Percentiles rank a stretch among this genome's conserved stretches.
phyloP scores from a whole-genome alignment of 345 rosid species.

The Aquilaria malaccensis region DNA sequence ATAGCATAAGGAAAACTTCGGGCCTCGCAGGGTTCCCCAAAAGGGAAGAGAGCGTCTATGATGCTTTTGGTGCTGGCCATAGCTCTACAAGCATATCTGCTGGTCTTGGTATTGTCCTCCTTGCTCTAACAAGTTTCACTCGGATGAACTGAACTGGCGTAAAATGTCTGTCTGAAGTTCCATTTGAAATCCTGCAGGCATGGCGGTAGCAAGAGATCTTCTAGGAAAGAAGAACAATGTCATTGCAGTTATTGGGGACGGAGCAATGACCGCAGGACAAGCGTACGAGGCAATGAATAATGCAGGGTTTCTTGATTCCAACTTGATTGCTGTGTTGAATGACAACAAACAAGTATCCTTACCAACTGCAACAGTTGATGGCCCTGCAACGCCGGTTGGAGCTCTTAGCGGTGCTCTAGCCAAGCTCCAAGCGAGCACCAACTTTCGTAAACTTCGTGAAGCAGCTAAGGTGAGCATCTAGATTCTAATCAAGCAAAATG shows the following conservation, averaged over 20 bases:
- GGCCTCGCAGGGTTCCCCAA: conserved; percentile 76
- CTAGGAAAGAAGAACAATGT: conserved; percentile 50
- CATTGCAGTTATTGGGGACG: conserved; percentile 72
- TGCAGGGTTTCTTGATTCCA: conserved; percentile 58
- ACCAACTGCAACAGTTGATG: conserved; percentile 72
- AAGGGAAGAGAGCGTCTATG: conserved; percentile 62
- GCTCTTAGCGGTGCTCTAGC: conserved; percentile 53
- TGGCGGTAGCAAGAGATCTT: conserved; percentile 71
- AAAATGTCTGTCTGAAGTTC: neutral
- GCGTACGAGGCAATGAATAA: conserved; percentile 78
- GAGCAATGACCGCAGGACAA: conserved; percentile 79
- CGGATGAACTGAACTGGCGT: neutral
- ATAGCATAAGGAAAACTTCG: conserved; percentile 55
- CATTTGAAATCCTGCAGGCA: conserved; percentile 25
- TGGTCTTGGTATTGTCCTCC: conserved; percentile 44
- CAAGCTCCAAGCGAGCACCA: conserved; percentile 52
- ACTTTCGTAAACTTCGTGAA: conserved; percentile 63
- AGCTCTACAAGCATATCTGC: conserved; percentile 83
- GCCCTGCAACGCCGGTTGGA: conserved; percentile 69
- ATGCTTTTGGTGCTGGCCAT: conserved; percentile 71
- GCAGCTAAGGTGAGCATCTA: conserved; percentile 42
- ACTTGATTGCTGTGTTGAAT: conserved; percentile 47
- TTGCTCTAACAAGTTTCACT: neutral
- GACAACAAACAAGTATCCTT: conserved; percentile 74
- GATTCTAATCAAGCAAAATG: neutral